These are phyloP conservation scores for Coemansia sp. DNA, from an alignment of 192 early-diverging fungal species.

Conservation along the genomic window DNA sequence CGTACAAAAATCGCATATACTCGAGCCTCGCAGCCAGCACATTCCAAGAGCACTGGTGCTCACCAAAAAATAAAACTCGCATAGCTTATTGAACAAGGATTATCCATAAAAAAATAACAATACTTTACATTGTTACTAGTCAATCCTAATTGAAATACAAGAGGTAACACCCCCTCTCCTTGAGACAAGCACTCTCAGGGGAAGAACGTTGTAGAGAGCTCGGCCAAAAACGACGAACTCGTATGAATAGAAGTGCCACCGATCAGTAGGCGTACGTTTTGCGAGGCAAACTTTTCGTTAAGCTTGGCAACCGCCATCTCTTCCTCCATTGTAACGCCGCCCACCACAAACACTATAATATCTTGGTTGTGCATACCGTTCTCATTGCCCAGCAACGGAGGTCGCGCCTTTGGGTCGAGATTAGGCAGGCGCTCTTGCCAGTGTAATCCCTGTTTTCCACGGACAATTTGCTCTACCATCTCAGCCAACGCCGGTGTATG, in stretches of 20 bases:
- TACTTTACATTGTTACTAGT: not conserved
- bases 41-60: not conserved
- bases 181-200: not conserved
- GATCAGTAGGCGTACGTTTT: conserved; percentile 81
- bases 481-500: conserved; percentile 86
- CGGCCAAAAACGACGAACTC: conserved; percentile 52
- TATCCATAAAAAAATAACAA: not conserved
- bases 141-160: not conserved
- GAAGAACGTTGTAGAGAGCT: conserved; percentile 53
- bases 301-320: conserved; percentile 84
- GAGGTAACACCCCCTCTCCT: no score
- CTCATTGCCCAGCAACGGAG: conserved; percentile 34
- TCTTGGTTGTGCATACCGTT: conserved; percentile 79
- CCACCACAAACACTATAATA: conserved; percentile 94
- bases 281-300: conserved; percentile 65
- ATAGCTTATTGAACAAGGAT: not conserved
- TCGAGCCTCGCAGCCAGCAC: not conserved
- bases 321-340: conserved; percentile 95
- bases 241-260: conserved; percentile 95
- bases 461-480: conserved; percentile 76
- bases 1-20: not conserved
- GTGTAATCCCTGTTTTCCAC: conserved; percentile 60
- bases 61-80: not conserved
- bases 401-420: conserved; percentile 40
- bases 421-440: conserved; percentile 59